Conservation (phyloP, 1,284 basidiomycete species). For the Blastosporella zonata region DNA sequence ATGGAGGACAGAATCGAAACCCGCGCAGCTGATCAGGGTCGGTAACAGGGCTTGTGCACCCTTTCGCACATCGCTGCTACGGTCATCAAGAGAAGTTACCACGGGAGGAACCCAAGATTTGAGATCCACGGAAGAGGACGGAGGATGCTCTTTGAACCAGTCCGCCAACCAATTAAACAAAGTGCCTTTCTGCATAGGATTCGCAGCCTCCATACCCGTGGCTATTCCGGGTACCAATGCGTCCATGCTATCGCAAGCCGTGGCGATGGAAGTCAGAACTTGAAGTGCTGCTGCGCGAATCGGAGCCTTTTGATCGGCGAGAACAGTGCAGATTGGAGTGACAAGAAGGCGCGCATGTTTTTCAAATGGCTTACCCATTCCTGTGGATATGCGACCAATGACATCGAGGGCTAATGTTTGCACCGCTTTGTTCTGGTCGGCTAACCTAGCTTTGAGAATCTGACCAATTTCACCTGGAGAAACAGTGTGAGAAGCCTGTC, state of each 20-base stretch:
- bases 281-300: conserved; percentile 79
- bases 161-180: conserved; percentile 85
- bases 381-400: conserved; percentile 83
- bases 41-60: conserved; percentile 84
- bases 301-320: conserved; percentile 92
- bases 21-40: conserved; percentile 71
- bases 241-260: conserved; percentile 83
- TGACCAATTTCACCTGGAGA: conserved; percentile 82
- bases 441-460: conserved; percentile 85
- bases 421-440: conserved; percentile 93
- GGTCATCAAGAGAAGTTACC: conserved; percentile 89
- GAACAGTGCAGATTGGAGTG: conserved; percentile 76
- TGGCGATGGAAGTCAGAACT: conserved; percentile 82
- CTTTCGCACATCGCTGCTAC: conserved; percentile 90
- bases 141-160: conserved; percentile 70
- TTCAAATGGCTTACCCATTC: conserved; percentile 96
- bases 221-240: conserved; percentile 77
- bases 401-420: conserved; percentile 90
- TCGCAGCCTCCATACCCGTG: conserved; percentile 80
- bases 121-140: conserved; percentile 66
- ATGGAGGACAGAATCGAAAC: conserved; percentile 85
- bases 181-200: conserved; percentile 86
- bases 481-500: conserved; percentile 4
- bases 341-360: conserved; percentile 81
- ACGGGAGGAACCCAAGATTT: conserved; percentile 66